Evolutionary conservation across 306 rosid species (phyloP), one percentile per base, ranked within the genome.

Genomic region (Vicia sativa): DNA sequence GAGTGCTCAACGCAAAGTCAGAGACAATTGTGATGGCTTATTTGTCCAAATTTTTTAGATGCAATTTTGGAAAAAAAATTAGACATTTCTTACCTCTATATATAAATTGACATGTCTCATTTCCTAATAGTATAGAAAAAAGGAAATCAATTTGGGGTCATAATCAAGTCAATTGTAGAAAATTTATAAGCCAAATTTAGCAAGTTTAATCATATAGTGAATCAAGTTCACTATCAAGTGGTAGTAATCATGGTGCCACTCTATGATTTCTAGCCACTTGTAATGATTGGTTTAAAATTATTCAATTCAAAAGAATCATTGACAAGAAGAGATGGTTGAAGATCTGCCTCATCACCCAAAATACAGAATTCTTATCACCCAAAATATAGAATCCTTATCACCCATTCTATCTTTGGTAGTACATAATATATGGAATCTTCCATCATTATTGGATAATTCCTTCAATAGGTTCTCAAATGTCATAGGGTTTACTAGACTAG

Each of bases 331-430:
- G 78, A 81, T 76, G 81, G 74, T 39, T 60, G 72, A 65, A 70
- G 74, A 77, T 77, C 65, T 75, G 54, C 75, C 80, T 58, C 70
- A 74, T 74, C 79, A 59, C 34, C 55, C 14, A 52, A 52, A 29
- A 39, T 56, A 41, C n/a, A n/a, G n/a, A n/a, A n/a, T 83, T 83
- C 85, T 80, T 73, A 83, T 85, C 90, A 76, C 74, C 43, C 80
- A 53, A n/a, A n/a, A n/a, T n/a, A n/a, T 77, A 54, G 87, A 84
- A 81, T 83, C 84, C 85, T 80, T 73, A 83, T 85, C 90, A 76
- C 74, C 43, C 80, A 53, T 71, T 86, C 75, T 75, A 71, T 75
- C 84, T 64, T 26, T 21, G 43, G 50, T 49, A 65, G 45, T 55
- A 66, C 67, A 77, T 7, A 53, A 77, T 49, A 81, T 79, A 48